phyloP scores from a whole-genome alignment of 805 yeast genomes.

The Cyberlindnera samutprakarnensis region DNA sequence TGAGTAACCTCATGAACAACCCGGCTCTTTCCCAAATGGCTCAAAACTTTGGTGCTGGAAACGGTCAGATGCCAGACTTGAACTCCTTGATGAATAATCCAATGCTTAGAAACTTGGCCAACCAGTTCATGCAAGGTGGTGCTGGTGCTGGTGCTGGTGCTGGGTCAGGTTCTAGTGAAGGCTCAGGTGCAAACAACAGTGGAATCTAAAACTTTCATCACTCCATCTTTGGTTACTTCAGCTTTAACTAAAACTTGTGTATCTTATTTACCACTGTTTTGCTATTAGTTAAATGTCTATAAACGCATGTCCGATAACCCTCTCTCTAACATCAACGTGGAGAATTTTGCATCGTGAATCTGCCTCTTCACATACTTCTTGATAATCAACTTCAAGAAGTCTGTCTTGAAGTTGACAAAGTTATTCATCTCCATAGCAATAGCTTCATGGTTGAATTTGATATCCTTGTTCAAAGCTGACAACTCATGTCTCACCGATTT shows the following conservation, averaged over 20 bases:
- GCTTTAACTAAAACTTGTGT: not conserved
- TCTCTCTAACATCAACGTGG: constrained; percentile 11
- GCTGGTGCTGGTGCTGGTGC: too few relatives aligned
- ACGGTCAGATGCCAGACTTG: constrained; percentile 42
- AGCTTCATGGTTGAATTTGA: constrained; percentile 49
- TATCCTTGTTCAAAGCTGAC: constrained; percentile 34
- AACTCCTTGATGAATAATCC: constrained; percentile 77
- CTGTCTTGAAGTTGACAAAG: constrained; percentile 43
- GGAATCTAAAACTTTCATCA: not conserved
- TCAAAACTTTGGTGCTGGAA: constrained; percentile 54
- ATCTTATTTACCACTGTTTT: constrained; percentile 1
- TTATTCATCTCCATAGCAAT: constrained; percentile 58
- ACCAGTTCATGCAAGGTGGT: constrained; percentile 45
- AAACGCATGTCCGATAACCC: constrained; percentile 9
- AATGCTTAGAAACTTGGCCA: constrained; percentile 63
- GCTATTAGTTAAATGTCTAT: not conserved
- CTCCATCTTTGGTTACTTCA: not conserved
- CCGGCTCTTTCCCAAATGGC: constrained; percentile 86
- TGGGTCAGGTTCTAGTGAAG: too few relatives aligned
- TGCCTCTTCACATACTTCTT: constrained; percentile 26
- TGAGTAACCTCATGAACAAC: constrained; percentile 67
- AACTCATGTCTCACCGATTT: constrained; percentile 36
- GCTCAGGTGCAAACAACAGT: too few relatives aligned
- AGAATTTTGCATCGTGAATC: constrained; percentile 22
- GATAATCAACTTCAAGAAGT: constrained; percentile 31